Conservation (phyloP, 2,329 filamentous ascomycete species). For the Alternaria triticina region DNA sequence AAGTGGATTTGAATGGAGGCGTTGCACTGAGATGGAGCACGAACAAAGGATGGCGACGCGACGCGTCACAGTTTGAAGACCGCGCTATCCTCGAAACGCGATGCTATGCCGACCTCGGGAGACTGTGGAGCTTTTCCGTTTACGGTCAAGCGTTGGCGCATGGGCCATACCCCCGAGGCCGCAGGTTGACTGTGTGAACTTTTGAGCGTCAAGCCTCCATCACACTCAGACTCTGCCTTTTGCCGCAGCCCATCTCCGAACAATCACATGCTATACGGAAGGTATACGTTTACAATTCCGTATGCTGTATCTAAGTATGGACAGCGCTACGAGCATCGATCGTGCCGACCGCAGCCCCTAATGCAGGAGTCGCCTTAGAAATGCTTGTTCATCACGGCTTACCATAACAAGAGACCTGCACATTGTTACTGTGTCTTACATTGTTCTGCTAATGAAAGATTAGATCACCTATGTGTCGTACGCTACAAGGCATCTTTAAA, state of each 20-base stretch:
- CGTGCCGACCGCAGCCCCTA: background rate
- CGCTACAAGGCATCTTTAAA: no score
- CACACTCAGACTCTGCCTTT: background rate
- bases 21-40: background rate
- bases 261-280: background rate
- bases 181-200: no score
- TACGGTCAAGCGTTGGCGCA: no score
- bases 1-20: background rate
- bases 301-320: background rate
- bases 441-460: no score
- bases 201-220: no score
- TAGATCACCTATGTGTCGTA: no score
- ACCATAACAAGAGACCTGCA: background rate
- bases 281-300: fast-evolving
- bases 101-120: no score
- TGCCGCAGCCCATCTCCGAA: background rate
- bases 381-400: no score
- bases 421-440: no score
- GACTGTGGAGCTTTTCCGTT: no score
- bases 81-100: background rate
- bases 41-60: background rate
- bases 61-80: background rate
- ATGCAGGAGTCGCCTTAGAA: background rate
- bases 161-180: no score
- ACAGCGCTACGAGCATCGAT: background rate